Evolutionary conservation across 768 basidiomycete species (phyloP).

Genomic region (Naematelia encephala): DNA sequence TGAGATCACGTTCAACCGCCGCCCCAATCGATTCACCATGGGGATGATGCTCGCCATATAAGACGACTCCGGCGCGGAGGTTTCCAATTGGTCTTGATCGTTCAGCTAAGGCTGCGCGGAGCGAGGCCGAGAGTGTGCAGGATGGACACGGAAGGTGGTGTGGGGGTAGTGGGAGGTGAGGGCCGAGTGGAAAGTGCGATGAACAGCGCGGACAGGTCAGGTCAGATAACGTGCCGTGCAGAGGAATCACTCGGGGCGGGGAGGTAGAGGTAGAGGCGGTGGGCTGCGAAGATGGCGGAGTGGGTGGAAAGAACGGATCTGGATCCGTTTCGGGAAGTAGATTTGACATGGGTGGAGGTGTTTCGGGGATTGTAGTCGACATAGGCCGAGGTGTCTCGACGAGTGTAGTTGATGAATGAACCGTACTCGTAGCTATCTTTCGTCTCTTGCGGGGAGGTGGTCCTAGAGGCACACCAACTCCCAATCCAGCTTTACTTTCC

Average conservation of each 20-base stretch:
- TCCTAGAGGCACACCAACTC: background rate
- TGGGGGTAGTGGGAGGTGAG: conserved; percentile 62
- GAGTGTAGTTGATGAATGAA: background rate
- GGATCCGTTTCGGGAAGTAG: background rate
- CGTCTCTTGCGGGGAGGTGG: background rate
- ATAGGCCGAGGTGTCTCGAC: background rate
- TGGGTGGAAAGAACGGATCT: background rate
- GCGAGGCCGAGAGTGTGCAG: conserved; percentile 66
- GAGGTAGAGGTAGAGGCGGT: background rate
- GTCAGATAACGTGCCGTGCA: conserved; percentile 78
- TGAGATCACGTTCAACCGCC: conserved; percentile 73
- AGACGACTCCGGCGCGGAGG: conserved; percentile 78
- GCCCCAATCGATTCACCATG: conserved; percentile 84
- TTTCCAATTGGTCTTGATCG: conserved; percentile 74
- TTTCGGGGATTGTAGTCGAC: background rate
- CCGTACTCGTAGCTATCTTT: background rate
- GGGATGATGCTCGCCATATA: conserved; percentile 80
- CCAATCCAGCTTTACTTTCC: conserved; percentile 71
- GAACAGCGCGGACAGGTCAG: conserved; percentile 80
- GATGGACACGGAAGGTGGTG: conserved; percentile 72
- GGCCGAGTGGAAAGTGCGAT: conserved; percentile 64
- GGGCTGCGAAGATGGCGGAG: background rate
- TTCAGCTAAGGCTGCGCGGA: conserved; percentile 71
- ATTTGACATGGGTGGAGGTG: background rate
- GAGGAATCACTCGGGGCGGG: conserved; percentile 73